Conservation (phyloP, 2,329 filamentous ascomycete genomes). For the Diaporthe australafricana region DNA sequence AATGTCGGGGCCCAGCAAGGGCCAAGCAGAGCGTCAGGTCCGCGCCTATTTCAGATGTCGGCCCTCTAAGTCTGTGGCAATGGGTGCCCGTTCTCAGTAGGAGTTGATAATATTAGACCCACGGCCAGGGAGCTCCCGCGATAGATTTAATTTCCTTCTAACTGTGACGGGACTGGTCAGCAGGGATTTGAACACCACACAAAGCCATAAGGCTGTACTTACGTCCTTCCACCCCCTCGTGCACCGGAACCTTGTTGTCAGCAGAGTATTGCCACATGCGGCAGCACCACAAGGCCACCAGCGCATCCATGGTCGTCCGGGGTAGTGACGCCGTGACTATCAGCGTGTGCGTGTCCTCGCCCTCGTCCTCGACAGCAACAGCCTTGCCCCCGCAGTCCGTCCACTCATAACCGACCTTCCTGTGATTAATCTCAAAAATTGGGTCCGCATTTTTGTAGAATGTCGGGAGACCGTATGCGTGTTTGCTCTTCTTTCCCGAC, state of each 20-base stretch:
- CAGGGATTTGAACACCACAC: too few species aligned
- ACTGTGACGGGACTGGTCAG: background rate
- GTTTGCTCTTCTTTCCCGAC: constrained; percentile 31
- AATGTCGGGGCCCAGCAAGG: too few species aligned
- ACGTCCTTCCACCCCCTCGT: background rate
- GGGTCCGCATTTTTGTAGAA: constrained; percentile 29
- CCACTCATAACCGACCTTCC: constrained; percentile 13
- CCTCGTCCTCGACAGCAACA: constrained; percentile 30
- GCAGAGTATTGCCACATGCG: constrained; percentile 36
- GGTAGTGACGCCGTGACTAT: constrained; percentile 32
- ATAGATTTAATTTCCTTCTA: background rate
- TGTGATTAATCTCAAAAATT: constrained; percentile 30
- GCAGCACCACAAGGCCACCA: constrained; percentile 38
- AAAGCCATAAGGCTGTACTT: background rate
- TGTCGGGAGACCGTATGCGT: constrained; percentile 1
- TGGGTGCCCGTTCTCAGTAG: too few species aligned
- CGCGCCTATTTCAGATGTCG: too few species aligned
- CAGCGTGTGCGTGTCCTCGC: constrained; percentile 1
- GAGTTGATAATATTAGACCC: background rate
- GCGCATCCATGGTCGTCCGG: constrained; percentile 31
- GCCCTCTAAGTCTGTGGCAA: too few species aligned
- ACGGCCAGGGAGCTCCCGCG: background rate
- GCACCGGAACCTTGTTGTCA: background rate
- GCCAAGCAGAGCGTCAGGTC: too few species aligned
- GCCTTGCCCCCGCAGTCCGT: constrained; percentile 15